Base-by-base conservation (phyloP, 2,329 filamentous ascomycete species). In the Aspergillus sp. region DNA sequence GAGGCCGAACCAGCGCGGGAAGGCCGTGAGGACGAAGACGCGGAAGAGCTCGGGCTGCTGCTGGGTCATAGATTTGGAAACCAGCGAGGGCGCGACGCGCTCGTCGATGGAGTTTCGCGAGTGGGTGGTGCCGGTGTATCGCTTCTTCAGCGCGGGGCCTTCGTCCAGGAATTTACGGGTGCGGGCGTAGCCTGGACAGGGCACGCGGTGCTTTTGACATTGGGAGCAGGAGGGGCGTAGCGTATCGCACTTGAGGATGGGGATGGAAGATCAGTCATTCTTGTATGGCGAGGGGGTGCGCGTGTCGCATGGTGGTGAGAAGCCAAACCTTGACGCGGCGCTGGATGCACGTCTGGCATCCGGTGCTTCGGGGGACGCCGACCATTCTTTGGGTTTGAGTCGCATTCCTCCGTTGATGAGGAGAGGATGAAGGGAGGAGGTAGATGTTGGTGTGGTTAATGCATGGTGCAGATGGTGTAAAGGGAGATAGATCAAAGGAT, bases 321-420 rank as follows among this genome's bases (percentile, higher is more conserved):
- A 26, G 20, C 44, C 52, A 13, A 44, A 65, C 62, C 55, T 61
- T 68, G 41, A 72, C 65, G 22, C 68, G 62, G 26, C 68, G 62
- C 51, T 66, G 59, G 24, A 70, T 64, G 54, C 69, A 72, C 35
- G 60, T 66, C 42, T 63, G 57, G 55, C 69, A 72, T 45, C 67
- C 68, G 61, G 68, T 70, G 54, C 68, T 70, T 47, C 67, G 60
- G 33, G 68, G 69, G 38, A 71, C 62, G 19, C 68, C 68, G 35
- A 71, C 68, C 68, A 71, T 70, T 24, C 38, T 57, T 54, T 36
- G 10, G 40, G 10, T 2, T 17, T n/a, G 35, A 38, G 14, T 38
- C 14, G 35, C 35, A 38, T 38, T 38, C 35, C 35, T 38, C 14
- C 14, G 14, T 17, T 7, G 7, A 38, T 11, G 13, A n/a, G 2